Conservation (phyloP, 2,329 filamentous ascomycete genomes). For the Elsinoe australis region DNA sequence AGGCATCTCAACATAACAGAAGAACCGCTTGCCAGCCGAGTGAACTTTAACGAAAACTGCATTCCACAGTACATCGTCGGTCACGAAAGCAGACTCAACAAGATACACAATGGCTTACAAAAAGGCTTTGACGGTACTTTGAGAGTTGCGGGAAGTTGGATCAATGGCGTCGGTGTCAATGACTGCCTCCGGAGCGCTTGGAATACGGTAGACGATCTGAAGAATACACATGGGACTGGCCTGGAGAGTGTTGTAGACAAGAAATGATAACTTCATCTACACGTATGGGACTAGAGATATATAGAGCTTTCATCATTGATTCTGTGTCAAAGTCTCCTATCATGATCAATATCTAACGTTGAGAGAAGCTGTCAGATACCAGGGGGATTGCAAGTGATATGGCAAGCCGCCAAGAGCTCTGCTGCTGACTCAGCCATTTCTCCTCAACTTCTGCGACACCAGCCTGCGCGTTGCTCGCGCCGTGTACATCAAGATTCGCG, state of each 20-base stretch:
- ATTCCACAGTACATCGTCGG: slow-evolving; percentile 88
- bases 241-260: slow-evolving; percentile 12
- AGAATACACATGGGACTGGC: neutral
- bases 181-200: slow-evolving; percentile 50
- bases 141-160: slow-evolving; percentile 50
- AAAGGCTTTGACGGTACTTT: slow-evolving; percentile 55
- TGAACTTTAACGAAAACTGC: slow-evolving; percentile 59
- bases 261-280: too few species aligned
- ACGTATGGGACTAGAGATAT: too few species aligned
- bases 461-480: too few species aligned
- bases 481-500: too few species aligned
- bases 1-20: slow-evolving; percentile 67
- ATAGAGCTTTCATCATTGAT: too few species aligned
- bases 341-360: too few species aligned
- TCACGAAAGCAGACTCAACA: slow-evolving; percentile 56
- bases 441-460: too few species aligned
- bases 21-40: slow-evolving; percentile 53
- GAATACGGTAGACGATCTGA: slow-evolving; percentile 40
- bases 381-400: too few species aligned
- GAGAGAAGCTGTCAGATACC: too few species aligned
- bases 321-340: too few species aligned
- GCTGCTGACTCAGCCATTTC: too few species aligned
- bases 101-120: slow-evolving; percentile 49
- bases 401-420: too few species aligned
- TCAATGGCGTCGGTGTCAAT: slow-evolving; percentile 43